Evolutionary conservation across 257 asterid genomes (phyloP), one percentile per base, ranked within the genome.

Genomic region (Echium plantagineum): DNA sequence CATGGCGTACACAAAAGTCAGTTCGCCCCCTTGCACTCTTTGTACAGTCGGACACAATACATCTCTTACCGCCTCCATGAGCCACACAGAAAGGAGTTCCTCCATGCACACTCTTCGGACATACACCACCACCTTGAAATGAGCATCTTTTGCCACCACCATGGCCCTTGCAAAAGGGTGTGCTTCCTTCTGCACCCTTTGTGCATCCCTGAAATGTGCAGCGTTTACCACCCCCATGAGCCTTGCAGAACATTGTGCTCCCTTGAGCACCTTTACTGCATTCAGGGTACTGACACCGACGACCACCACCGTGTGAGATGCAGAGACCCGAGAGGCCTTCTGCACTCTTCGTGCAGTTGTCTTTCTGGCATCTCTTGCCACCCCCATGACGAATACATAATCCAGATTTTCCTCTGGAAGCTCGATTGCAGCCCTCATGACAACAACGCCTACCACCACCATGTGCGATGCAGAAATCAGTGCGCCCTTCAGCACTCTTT

Each of bases 91-190:
- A 84, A 26, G 71, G 72, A 26, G 88, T 81, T 12, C 84, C 93
- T 28, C 86, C 88, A 21, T 84, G 86, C 42, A 81, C 86, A 17
- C 84, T 84, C 72, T 81, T 81, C 2, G 81, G 69, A 63, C 86
- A 81, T 17, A 42, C 16, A 42, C 49, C 49, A 42, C 49, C 49
- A 26, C 86, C 84, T 60, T 77, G 74, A 9, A 65, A 66, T 9
- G 83, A 77, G 66, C 88, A 84, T 65, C 89, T 72, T 74, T 81
- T 81, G 24, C 93, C 93, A 5, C 85, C 85, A 46, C 93, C 88
- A 4, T 84, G 93, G 48, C 82, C 85, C 75, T 81, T 84, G 52
- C 88, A 78, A 51, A 71, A 81, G 0, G 71, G 64, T 13, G 90
- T 83, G 61, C 85, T 83, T 57, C 90, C 85, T 71, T 83, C 90